These are phyloP conservation scores for Mychonastes homosphaera DNA, from an alignment of 139 green algal genomes.

Conservation along the genomic window DNA sequence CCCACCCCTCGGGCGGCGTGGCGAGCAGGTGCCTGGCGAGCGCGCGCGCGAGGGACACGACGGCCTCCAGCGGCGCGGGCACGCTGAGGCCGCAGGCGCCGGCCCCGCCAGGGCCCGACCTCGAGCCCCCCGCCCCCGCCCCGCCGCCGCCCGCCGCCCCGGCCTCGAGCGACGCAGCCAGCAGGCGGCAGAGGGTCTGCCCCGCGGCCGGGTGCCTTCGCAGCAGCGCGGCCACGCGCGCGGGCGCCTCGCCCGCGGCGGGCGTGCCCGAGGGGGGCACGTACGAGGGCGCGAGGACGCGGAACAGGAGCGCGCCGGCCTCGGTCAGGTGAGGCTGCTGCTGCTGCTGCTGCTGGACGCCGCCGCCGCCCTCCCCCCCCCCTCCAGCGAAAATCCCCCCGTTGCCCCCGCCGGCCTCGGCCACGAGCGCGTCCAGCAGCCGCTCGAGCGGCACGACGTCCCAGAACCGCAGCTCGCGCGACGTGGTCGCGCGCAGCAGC, in stretches of 20 bases:
- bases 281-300: not conserved
- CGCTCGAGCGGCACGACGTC: conserved; percentile 45
- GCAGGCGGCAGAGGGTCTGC: conserved; percentile 43
- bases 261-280: not conserved
- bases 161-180: conserved; percentile 18
- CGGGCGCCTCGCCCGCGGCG: conserved; percentile 19
- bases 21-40: conserved; percentile 41
- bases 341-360: no score
- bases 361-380: no score
- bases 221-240: conserved; percentile 47
- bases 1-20: conserved; percentile 1
- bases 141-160: conserved; percentile 47
- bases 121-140: conserved; percentile 36
- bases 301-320: no score
- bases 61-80: conserved; percentile 36
- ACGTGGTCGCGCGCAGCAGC: conserved; percentile 36
- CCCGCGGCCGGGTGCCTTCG: conserved; percentile 40
- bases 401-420: conserved; percentile 10
- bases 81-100: conserved; percentile 9
- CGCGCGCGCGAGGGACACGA: conserved; percentile 24
- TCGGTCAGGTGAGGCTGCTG: no score
- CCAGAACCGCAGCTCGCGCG: conserved; percentile 42
- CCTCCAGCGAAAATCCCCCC: not conserved
- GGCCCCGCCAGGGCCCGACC: conserved; percentile 43
- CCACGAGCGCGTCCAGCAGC: conserved; percentile 45